Percentiles rank a stretch among this genome's conserved stretches.
Conservation (phyloP, 208 protist genomes). For the Leishmania tropica region DNA sequence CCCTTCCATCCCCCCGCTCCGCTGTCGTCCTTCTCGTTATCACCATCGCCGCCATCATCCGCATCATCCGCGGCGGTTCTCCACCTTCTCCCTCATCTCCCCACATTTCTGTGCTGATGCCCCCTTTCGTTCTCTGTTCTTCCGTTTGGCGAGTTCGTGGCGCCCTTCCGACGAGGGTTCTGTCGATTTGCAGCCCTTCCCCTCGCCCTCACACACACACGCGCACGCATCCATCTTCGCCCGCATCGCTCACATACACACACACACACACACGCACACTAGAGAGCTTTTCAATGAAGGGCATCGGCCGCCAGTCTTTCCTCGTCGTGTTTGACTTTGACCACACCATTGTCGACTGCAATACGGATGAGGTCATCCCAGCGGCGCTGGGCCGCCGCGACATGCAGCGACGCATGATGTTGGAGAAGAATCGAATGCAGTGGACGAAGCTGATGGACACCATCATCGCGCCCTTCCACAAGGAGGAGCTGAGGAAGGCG, state of each 20-base stretch:
- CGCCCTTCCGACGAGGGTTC: background rate
- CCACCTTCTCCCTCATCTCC: background rate
- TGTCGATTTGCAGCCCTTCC: background rate
- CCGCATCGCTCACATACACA: background rate
- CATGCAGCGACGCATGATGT: constrained; percentile 34
- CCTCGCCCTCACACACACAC: no score
- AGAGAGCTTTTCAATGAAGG: constrained; percentile 15
- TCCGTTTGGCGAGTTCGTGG: background rate
- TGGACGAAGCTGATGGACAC: constrained; percentile 83
- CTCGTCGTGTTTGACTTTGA: constrained; percentile 93
- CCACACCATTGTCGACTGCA: constrained; percentile 86
- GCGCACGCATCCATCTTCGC: background rate
- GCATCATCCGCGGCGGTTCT: background rate
- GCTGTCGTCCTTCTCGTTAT: background rate
- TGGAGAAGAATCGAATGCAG: constrained; percentile 45
- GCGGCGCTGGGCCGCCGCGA: constrained; percentile 48
- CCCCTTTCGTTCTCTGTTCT: background rate
- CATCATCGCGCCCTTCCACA: constrained; percentile 63
- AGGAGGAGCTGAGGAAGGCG: constrained; percentile 49
- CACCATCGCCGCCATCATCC: background rate
- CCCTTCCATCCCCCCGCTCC: background rate
- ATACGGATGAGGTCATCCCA: constrained; percentile 85
- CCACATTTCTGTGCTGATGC: background rate
- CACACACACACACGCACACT: background rate
- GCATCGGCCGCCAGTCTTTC: constrained; percentile 78